Percentiles rank a stretch among this genome's conserved stretches.
Evolutionary conservation across 208 protist species (phyloP).

Genomic region (Angomonas desouzai): DNA sequence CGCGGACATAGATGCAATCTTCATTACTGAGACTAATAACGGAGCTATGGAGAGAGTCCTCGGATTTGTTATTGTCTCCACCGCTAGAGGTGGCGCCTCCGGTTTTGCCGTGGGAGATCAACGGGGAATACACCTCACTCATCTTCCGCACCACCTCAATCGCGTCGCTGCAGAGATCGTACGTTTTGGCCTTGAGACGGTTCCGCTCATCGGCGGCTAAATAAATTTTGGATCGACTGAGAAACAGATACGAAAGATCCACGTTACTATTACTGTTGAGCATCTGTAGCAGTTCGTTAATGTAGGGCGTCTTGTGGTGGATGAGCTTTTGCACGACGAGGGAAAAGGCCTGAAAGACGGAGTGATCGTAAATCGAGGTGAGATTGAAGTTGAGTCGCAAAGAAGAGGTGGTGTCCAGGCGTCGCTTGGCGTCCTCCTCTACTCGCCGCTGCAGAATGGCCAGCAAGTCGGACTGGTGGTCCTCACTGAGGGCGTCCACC

Average conservation of each 20-base stretch:
- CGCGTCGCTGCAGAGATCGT: conserved; percentile 86
- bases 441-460: conserved; percentile 74
- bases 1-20: conserved; percentile 84
- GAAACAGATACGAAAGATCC: conserved; percentile 80
- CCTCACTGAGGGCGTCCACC: conserved; percentile 83
- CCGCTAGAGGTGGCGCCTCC: neutral
- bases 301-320: conserved; percentile 69
- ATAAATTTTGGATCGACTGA: conserved; percentile 87
- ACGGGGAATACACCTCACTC: conserved; percentile 52
- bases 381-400: conserved; percentile 86
- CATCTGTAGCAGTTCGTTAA: conserved; percentile 83
- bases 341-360: conserved; percentile 89
- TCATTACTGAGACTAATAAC: conserved; percentile 49
- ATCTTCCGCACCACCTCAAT: conserved; percentile 81
- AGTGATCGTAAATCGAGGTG: conserved; percentile 90
- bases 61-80: conserved; percentile 5
- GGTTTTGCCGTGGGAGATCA: neutral
- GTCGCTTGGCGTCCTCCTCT: conserved; percentile 72
- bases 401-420: conserved; percentile 52
- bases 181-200: conserved; percentile 69
- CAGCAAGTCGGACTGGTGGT: conserved; percentile 80
- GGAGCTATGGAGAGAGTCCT: conserved; percentile 19
- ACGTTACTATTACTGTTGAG: conserved; percentile 87
- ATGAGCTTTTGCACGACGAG: conserved; percentile 84
- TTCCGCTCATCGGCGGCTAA: conserved; percentile 79